These are phyloP conservation scores for Wallacemonas sp. DNA, from an alignment of 208 protist genomes.

Conservation along the genomic window DNA sequence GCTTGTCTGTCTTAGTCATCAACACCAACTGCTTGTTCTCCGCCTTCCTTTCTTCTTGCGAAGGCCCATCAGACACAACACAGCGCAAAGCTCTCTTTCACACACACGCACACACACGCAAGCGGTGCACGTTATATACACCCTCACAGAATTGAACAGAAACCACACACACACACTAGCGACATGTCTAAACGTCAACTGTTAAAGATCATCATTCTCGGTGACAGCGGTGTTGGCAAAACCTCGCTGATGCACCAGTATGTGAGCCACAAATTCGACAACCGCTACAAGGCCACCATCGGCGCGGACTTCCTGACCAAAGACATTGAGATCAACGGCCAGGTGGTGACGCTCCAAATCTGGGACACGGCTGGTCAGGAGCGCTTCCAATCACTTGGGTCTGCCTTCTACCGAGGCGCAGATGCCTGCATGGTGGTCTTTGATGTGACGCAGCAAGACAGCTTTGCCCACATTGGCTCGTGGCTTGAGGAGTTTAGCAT, in stretches of 20 bases:
- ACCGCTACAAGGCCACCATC: constrained; percentile 99
- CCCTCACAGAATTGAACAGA: too few species aligned
- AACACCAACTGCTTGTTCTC: too few species aligned
- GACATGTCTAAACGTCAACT: constrained; percentile 79
- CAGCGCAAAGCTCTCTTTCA: too few species aligned
- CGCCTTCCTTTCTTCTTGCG: too few species aligned
- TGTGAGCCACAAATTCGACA: constrained; percentile 91
- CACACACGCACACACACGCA: constrained; percentile 8
- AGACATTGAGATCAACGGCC: constrained; percentile 97
- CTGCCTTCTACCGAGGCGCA: constrained; percentile 99
- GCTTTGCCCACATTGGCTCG: constrained; percentile 85
- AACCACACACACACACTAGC: background rate
- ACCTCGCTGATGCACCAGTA: constrained; percentile 93
- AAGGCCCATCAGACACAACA: too few species aligned
- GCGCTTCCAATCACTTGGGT: constrained; percentile 98
- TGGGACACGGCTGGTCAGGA: constrained; percentile 98
- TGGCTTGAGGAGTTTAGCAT: constrained; percentile 99
- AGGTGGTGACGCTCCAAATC: constrained; percentile 97
- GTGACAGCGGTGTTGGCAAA: constrained; percentile 93
- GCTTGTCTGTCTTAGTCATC: too few species aligned
- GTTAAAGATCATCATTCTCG: constrained; percentile 93
- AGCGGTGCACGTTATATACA: too few species aligned
- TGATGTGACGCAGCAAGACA: constrained; percentile 87
- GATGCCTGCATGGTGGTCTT: constrained; percentile 96
- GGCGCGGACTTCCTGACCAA: constrained; percentile 99